These are phyloP conservation scores for Guadua angustifolia DNA, from an alignment of 176 grass and related monocot species.

Conservation along the genomic window DNA sequence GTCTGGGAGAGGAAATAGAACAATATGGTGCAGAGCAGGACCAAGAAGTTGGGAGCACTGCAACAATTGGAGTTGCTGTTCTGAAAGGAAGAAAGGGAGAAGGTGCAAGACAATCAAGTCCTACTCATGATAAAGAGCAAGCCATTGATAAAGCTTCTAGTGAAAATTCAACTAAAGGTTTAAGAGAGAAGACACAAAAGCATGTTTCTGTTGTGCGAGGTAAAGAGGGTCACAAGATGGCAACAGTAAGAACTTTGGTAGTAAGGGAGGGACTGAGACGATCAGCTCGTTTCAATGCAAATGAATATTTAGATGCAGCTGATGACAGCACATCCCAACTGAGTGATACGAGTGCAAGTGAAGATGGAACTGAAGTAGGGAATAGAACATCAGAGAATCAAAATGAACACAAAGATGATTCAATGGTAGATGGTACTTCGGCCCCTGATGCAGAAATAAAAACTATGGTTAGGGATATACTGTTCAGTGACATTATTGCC, in stretches of 20 bases:
- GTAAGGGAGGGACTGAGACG: conserved; percentile 32
- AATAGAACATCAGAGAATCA: conserved; percentile 9
- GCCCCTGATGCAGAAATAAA: conserved; percentile 59
- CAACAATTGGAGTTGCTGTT: conserved; percentile 41
- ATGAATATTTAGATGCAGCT: conserved; percentile 36
- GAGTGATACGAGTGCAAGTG: conserved; percentile 19
- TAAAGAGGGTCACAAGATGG: conserved; percentile 13
- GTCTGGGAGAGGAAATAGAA: not conserved
- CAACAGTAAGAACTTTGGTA: conserved; percentile 1
- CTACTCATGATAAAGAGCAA: conserved; percentile 18
- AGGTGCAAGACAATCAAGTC: conserved; percentile 24
- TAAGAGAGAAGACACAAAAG: conserved; percentile 44
- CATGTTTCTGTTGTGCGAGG: not conserved
- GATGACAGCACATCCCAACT: conserved; percentile 31
- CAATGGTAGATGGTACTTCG: conserved; percentile 23
- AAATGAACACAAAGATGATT: conserved; percentile 32
- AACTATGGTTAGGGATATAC: conserved; percentile 65
- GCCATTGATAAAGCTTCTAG: conserved; percentile 28
- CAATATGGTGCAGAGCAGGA: conserved; percentile 24
- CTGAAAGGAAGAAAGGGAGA: conserved; percentile 35
- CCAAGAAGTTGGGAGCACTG: conserved; percentile 35
- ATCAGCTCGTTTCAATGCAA: conserved; percentile 42
- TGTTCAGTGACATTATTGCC: conserved; percentile 54
- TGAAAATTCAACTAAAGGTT: conserved; percentile 40
- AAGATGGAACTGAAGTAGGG: conserved; percentile 40